Conservation (phyloP, 768 basidiomycete genomes). For the Baorangia bicolor region DNA sequence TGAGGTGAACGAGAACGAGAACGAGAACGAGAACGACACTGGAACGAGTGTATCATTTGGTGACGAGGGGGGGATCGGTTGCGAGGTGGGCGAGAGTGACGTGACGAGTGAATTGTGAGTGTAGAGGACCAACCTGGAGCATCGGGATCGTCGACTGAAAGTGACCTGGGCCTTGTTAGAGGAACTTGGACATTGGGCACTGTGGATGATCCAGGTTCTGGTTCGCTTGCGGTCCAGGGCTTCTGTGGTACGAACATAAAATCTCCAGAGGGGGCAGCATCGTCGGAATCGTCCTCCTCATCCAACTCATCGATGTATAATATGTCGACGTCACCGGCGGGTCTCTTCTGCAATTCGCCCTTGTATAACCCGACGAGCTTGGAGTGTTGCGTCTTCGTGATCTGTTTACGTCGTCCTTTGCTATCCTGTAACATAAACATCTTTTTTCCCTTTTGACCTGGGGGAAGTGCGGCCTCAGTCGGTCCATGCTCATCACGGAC, state of each 20-base stretch:
- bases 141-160: no score
- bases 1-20: no score
- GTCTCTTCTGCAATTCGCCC: no score
- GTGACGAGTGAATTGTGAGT: no score
- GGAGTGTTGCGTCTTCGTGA: background rate
- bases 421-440: background rate
- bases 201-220: background rate
- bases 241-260: background rate
- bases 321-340: background rate
- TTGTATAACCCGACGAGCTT: background rate
- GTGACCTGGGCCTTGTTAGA: no score
- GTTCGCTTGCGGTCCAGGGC: background rate
- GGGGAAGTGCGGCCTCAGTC: background rate
- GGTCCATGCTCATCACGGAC: background rate
- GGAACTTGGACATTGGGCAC: no score
- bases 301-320: background rate
- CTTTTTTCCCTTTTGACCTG: background rate
- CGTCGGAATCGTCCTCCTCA: background rate
- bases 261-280: background rate
- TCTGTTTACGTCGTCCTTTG: background rate
- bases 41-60: no score
- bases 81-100: no score
- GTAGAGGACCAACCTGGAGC: no score
- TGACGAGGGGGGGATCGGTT: no score
- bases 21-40: no score